Evolutionary conservation across 2,329 filamentous ascomycete genomes (phyloP), one percentile per base, ranked within the genome.

Genomic region (Xylaria multiplex): DNA sequence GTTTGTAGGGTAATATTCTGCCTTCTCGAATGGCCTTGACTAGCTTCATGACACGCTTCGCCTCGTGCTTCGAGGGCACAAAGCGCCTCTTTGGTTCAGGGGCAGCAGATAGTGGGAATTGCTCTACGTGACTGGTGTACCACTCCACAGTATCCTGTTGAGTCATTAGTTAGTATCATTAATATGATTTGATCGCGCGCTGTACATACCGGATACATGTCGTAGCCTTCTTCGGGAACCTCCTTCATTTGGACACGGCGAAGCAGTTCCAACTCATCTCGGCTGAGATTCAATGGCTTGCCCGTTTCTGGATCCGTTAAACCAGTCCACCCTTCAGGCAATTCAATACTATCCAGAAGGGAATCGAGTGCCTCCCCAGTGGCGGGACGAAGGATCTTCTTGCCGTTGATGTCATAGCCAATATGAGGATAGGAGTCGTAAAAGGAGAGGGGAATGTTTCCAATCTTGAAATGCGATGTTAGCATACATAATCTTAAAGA

Each of bases 361-460:
- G 93, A 93, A 83, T 99, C 96, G 37, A 99, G 83, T 42, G 96
- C 96, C 77, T 97, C 91, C 59, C 95, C 95, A 72, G 93, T 95
- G 3, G 96, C 96, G 6, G 96, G 96, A 59, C 96, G 91, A 90
- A 97, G 92, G 70, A 99, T 97, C 80, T 92, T 96, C 86, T 96
- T 97, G 79, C 96, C 96, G 79, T 99, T 97, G 82, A 99, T 98
- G 75, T 97, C 93, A 81, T 99, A 99, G 66, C 96, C 96, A 77
- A 99, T 97, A 78, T 99, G 96, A 57, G 96, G 96, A 77, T 97
- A 99, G 42, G 93, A 91, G 78, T 99, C 96, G 83, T 99, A 99
- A 81, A 97, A 98, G 2, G 92, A 91, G 56, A 98, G 83, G 5
- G 94, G 93, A 66, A 99, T 99, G 77, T 98, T 86, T 72, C 96